These are phyloP conservation scores for Conidiobolus incongruus DNA, from an alignment of 371 early-diverging fungal species.

Conservation along the genomic window DNA sequence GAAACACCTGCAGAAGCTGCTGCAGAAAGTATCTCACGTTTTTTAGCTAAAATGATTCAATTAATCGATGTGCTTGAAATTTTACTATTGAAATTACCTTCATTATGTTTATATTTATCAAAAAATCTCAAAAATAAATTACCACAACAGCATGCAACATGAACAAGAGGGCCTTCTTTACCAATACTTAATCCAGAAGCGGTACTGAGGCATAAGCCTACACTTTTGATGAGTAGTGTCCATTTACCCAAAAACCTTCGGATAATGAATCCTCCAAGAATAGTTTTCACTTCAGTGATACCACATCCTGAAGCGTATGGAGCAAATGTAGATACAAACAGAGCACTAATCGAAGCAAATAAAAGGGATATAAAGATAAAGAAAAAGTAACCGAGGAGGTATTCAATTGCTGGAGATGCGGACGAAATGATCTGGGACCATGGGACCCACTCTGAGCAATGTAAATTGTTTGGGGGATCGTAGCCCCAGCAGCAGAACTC, in stretches of 20 bases:
- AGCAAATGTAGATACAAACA: constrained; percentile 35
- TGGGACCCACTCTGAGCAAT: constrained; percentile 21
- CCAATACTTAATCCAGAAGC: constrained; percentile 54
- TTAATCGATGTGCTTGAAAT: neutral
- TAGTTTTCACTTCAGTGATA: constrained; percentile 66
- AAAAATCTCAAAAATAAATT: constrained; percentile 56
- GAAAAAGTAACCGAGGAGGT: neutral
- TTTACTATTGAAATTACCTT: constrained; percentile 13
- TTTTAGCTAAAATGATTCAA: constrained; percentile 18
- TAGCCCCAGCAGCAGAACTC: constrained; percentile 80
- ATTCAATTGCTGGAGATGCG: neutral
- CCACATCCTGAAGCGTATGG: constrained; percentile 62
- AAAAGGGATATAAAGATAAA: constrained; percentile 10
- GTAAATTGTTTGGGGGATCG: constrained; percentile 9
- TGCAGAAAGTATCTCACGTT: constrained; percentile 59
- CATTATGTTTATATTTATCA: constrained; percentile 38
- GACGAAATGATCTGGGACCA: constrained; percentile 10
- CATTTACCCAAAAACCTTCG: constrained; percentile 44
- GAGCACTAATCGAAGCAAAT: constrained; percentile 18
- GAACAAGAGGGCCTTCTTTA: constrained; percentile 66
- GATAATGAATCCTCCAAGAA: constrained; percentile 65
- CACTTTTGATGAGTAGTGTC: constrained; percentile 42
- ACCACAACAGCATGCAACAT: constrained; percentile 51
- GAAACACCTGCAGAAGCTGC: constrained; percentile 64
- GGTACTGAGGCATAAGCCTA: constrained; percentile 33